phyloP scores from a whole-genome alignment of 2,329 filamentous ascomycete genomes.

The Fusarium avenaceum region DNA sequence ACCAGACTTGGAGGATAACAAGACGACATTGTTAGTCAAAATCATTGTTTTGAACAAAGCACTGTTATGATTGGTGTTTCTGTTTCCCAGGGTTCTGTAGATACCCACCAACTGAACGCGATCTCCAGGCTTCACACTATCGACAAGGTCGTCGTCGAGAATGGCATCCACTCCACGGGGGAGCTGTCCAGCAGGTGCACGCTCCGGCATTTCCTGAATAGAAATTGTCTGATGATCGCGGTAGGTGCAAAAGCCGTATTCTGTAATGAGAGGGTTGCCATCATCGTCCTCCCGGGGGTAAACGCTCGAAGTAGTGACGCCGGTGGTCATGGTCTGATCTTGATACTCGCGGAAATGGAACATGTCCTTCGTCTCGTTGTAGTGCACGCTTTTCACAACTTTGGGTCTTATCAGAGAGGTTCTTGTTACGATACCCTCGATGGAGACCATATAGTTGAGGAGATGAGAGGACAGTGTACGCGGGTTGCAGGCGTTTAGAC shows the following conservation, averaged over 20 bases:
- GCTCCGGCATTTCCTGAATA: slow-evolving; percentile 99
- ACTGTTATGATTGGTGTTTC: slow-evolving; percentile 90
- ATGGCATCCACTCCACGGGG: slow-evolving; percentile 97
- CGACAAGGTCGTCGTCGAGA: slow-evolving; percentile 95
- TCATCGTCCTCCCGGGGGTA: slow-evolving; percentile 96
- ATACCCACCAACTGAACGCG: slow-evolving; percentile 97
- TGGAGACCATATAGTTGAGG: slow-evolving; percentile 95
- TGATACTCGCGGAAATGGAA: slow-evolving; percentile 93
- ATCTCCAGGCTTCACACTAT: slow-evolving; percentile 94
- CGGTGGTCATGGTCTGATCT: slow-evolving; percentile 97
- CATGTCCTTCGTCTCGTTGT: slow-evolving; percentile 86
- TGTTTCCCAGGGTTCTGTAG: slow-evolving; percentile 92
- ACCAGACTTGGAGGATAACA: slow-evolving; percentile 95
- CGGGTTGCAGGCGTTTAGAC: slow-evolving; percentile 93
- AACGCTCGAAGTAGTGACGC: slow-evolving; percentile 88
- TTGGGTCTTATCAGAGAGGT: slow-evolving; percentile 96
- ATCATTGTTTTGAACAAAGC: slow-evolving; percentile 95
- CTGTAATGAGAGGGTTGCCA: slow-evolving; percentile 90
- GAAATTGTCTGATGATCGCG: slow-evolving; percentile 97
- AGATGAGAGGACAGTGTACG: slow-evolving; percentile 89
- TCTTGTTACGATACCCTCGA: slow-evolving; percentile 97
- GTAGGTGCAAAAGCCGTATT: slow-evolving; percentile 96
- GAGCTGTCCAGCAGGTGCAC: slow-evolving; percentile 93
- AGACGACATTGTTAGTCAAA: slow-evolving; percentile 93
- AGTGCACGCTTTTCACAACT: slow-evolving; percentile 98